These are phyloP conservation scores for Fusarium ramigenum DNA, from an alignment of 2,329 filamentous ascomycete genomes.

Conservation along the genomic window DNA sequence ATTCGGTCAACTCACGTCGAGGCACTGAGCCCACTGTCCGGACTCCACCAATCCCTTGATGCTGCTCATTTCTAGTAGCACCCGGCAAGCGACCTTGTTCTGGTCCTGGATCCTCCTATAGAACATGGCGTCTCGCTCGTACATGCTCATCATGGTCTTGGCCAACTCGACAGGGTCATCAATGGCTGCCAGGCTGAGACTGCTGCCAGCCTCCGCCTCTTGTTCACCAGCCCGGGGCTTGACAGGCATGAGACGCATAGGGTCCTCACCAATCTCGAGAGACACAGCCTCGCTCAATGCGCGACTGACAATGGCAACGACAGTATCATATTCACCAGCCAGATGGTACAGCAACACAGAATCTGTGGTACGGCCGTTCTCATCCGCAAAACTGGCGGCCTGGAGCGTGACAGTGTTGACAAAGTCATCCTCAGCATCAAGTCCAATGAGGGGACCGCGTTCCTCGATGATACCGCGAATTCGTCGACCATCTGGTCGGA, in stretches of 20 bases:
- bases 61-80: constrained; percentile 68
- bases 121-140: constrained; percentile 69
- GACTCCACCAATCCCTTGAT: constrained; percentile 67
- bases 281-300: constrained; percentile 90
- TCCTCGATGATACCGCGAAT: constrained; percentile 89
- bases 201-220: constrained; percentile 58
- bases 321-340: constrained; percentile 93
- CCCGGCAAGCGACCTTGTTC: constrained; percentile 65
- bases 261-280: constrained; percentile 83
- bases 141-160: constrained; percentile 70
- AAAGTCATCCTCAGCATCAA: constrained; percentile 83
- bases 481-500: constrained; percentile 83
- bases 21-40: constrained; percentile 64
- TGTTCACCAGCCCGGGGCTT: constrained; percentile 70
- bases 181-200: constrained; percentile 68
- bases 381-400: constrained; percentile 90
- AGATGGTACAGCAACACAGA: constrained; percentile 95
- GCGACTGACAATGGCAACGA: constrained; percentile 89
- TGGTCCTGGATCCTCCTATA: constrained; percentile 65
- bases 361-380: constrained; percentile 92
- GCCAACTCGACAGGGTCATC: constrained; percentile 70
- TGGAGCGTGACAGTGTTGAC: constrained; percentile 92
- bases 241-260: constrained; percentile 80
- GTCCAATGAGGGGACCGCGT: constrained; percentile 80
- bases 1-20: constrained; percentile 61